These are phyloP conservation scores for Penicillium griseofulvum DNA, from an alignment of 2,329 filamentous ascomycete genomes.

Conservation along the genomic window DNA sequence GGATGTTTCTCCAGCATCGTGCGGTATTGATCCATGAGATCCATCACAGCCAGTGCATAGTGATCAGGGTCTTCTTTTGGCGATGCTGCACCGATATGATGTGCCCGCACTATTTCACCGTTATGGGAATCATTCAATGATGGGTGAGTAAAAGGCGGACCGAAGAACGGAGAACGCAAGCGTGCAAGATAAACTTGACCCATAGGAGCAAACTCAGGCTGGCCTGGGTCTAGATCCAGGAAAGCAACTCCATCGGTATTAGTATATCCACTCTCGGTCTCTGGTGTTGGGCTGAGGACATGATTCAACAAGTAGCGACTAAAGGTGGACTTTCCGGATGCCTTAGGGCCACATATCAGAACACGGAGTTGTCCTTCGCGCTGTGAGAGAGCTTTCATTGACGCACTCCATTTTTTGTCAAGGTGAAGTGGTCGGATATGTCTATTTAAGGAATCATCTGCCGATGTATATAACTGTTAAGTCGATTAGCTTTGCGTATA, in stretches of 20 bases:
- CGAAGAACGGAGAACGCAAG: slow-evolving; percentile 52
- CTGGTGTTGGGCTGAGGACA: slow-evolving; percentile 45
- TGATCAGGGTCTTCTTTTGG: slow-evolving; percentile 58
- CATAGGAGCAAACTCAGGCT: slow-evolving; percentile 59
- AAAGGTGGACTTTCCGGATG: slow-evolving; percentile 61
- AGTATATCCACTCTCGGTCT: slow-evolving; percentile 28
- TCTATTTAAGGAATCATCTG: slow-evolving; percentile 43
- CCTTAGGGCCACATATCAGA: slow-evolving; percentile 55
- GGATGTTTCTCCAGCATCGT: slow-evolving; percentile 41
- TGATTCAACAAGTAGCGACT: slow-evolving; percentile 56
- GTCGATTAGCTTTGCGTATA: slow-evolving; percentile 14
- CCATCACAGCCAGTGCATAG: slow-evolving; percentile 52
- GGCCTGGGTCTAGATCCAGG: slow-evolving; percentile 59
- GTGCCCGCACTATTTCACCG: slow-evolving; percentile 48
- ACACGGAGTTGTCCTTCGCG: slow-evolving; percentile 42
- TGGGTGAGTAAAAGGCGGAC: slow-evolving; percentile 57
- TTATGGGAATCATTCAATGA: slow-evolving; percentile 33
- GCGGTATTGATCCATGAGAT: slow-evolving; percentile 52
- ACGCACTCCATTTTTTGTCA: slow-evolving; percentile 44
- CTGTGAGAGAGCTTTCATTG: slow-evolving; percentile 45
- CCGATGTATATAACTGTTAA: slow-evolving; percentile 41
- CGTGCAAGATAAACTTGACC: slow-evolving; percentile 59
- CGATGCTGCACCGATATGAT: slow-evolving; percentile 53
- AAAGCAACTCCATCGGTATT: slow-evolving; percentile 49
- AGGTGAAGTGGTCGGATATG: slow-evolving; percentile 44